These are phyloP conservation scores for Hypoxylon sp. DNA, from an alignment of 2,329 filamentous ascomycete species.

Conservation along the genomic window DNA sequence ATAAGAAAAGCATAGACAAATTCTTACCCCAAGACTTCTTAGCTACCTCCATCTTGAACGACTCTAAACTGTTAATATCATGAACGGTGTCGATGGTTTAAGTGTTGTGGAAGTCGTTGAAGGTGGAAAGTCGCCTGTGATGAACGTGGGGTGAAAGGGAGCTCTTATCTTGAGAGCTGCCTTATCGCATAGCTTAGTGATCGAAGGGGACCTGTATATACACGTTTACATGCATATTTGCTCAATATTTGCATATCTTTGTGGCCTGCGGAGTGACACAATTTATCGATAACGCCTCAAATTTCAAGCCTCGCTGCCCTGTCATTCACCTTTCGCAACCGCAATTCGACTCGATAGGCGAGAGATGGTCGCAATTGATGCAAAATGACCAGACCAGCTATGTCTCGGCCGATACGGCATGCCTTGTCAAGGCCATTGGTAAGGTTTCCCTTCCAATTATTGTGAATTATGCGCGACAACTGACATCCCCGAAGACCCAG, in stretches of 20 bases:
- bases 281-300: constrained; percentile 42
- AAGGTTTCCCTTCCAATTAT: constrained; percentile 1
- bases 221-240: not conserved
- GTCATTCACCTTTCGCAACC: constrained; percentile 33
- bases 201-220: not conserved
- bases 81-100: not conserved
- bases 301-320: constrained; percentile 32
- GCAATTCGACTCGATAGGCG: constrained; percentile 26
- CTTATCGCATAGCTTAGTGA: not conserved
- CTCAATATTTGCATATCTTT: constrained; percentile 12
- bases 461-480: not conserved
- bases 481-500: constrained; percentile 39
- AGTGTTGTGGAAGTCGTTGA: constrained; percentile 9
- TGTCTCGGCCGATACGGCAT: constrained; percentile 45
- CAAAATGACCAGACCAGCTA: constrained; percentile 42
- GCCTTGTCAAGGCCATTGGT: constrained; percentile 43
- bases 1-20: constrained; percentile 10
- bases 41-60: constrained; percentile 60
- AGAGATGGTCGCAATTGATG: constrained; percentile 32
- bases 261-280: not conserved
- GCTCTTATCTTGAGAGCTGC: not conserved
- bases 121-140: not conserved
- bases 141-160: constrained; percentile 28
- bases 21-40: constrained; percentile 68
- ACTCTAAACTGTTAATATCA: not conserved